These are phyloP conservation scores for Colletotrichum tropicale DNA, from an alignment of 2,329 filamentous ascomycete species.

Conservation along the genomic window DNA sequence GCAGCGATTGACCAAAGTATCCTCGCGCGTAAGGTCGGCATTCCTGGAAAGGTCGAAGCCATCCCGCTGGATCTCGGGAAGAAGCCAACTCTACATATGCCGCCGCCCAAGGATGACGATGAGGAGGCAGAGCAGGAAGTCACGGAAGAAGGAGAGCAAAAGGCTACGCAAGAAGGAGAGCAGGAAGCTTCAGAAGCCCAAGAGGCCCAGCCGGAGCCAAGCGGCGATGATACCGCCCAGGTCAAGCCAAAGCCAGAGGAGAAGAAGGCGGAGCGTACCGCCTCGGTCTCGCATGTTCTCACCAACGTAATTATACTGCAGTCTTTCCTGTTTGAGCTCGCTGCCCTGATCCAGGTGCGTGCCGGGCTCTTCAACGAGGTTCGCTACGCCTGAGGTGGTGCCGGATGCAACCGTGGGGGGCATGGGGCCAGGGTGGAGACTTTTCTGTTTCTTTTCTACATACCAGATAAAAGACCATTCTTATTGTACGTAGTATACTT, in stretches of 20 bases:
- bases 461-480: background rate
- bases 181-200: conserved; percentile 13
- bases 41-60: conserved; percentile 48
- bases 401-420: background rate
- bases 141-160: conserved; percentile 21
- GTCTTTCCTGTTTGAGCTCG: conserved; percentile 79
- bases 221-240: conserved; percentile 23
- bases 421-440: background rate
- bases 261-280: conserved; percentile 41
- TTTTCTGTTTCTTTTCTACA: background rate
- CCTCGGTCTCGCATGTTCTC: conserved; percentile 77
- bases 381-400: conserved; percentile 53
- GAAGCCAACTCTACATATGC: conserved; percentile 17
- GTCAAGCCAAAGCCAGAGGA: conserved; percentile 28
- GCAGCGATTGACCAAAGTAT: conserved; percentile 69
- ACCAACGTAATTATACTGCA: conserved; percentile 83
- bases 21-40: conserved; percentile 56
- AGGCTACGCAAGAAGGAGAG: conserved; percentile 22
- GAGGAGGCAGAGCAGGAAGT: conserved; percentile 30
- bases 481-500: background rate
- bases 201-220: conserved; percentile 19
- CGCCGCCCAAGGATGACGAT: conserved; percentile 24
- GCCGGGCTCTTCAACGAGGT: conserved; percentile 80
- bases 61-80: conserved; percentile 54
- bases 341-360: conserved; percentile 75